Evolutionary conservation across 805 yeast species (phyloP).

Genomic region (Monosporozyma aerobia): DNA sequence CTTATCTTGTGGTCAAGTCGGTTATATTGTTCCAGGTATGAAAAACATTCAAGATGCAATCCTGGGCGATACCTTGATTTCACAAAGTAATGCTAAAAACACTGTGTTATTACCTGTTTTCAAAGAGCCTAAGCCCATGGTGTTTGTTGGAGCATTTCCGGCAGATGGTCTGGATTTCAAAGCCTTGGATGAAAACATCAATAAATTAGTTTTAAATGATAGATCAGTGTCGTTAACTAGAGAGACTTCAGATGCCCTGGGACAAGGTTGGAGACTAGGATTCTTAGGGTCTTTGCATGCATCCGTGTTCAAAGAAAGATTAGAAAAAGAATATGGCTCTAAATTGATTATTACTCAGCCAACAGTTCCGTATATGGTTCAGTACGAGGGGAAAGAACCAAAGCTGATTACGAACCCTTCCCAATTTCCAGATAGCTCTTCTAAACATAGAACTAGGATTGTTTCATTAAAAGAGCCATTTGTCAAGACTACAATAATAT

Average conservation of each 20-base stretch:
- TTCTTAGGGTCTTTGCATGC: constrained; percentile 93
- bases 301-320: constrained; percentile 82
- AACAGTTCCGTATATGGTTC: constrained; percentile 82
- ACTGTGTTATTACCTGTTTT: constrained; percentile 86
- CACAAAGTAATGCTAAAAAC: constrained; percentile 40
- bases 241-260: constrained; percentile 88
- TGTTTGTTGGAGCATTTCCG: constrained; percentile 95
- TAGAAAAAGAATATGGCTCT: constrained; percentile 91
- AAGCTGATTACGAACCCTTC: constrained; percentile 78
- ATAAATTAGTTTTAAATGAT: constrained; percentile 81
- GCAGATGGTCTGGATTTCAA: constrained; percentile 90
- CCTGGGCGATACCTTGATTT: constrained; percentile 84
- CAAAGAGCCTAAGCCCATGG: constrained; percentile 97
- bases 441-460: constrained; percentile 28
- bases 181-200: constrained; percentile 80
- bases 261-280: constrained; percentile 97
- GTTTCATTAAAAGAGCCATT: constrained; percentile 65
- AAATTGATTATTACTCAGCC: constrained; percentile 89
- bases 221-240: constrained; percentile 82
- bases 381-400: constrained; percentile 56
- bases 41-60: constrained; percentile 76
- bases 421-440: constrained; percentile 64
- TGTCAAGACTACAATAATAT: constrained; percentile 82
- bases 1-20: constrained; percentile 86
- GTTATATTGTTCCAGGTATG: constrained; percentile 92